phyloP scores from a whole-genome alignment of 2,329 filamentous ascomycete species.

The Uncinocarpus reesii region DNA sequence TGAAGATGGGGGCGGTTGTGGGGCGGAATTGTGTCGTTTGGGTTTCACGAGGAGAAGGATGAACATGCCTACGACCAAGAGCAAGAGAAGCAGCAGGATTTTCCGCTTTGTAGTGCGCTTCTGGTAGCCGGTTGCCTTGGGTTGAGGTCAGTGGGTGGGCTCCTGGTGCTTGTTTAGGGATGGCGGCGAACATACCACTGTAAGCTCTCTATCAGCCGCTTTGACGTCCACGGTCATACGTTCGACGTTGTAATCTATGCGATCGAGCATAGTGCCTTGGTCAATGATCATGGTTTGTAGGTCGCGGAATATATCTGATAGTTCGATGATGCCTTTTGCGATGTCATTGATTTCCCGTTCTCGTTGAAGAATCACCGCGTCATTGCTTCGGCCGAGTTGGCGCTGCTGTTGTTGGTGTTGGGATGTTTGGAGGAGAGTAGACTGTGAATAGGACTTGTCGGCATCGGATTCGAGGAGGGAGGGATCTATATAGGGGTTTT shows the following conservation, averaged over 20 bases:
- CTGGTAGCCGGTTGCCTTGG: conserved; percentile 73
- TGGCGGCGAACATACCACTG: conserved; percentile 54
- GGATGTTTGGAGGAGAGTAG: conserved; percentile 68
- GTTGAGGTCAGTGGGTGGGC: conserved; percentile 11
- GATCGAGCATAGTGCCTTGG: conserved; percentile 80
- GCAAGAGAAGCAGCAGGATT: conserved; percentile 75
- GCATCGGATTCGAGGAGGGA: conserved; percentile 88
- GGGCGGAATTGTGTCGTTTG: conserved; percentile 36
- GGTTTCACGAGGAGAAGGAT: conserved; percentile 76
- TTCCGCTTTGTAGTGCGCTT: conserved; percentile 80
- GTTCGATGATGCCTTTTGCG: conserved; percentile 92
- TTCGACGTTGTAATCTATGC: conserved; percentile 97
- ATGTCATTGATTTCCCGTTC: conserved; percentile 97
- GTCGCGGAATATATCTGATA: conserved; percentile 93
- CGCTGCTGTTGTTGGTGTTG: conserved; percentile 45
- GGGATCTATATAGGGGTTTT: conserved; percentile 67
- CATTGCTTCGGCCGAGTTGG: conserved; percentile 51
- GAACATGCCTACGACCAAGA: conserved; percentile 77
- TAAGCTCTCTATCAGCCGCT: conserved; percentile 82
- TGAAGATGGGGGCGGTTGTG: conserved; percentile 20
- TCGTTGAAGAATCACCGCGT: conserved; percentile 75
- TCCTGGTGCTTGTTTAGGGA: no score
- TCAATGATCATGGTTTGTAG: conserved; percentile 92
- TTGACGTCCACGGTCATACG: conserved; percentile 90
- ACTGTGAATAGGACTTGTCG: conserved; percentile 84